Evolutionary conservation across 1,284 basidiomycete genomes (phyloP).

Genomic region (Microbotryomycetes sp.): DNA sequence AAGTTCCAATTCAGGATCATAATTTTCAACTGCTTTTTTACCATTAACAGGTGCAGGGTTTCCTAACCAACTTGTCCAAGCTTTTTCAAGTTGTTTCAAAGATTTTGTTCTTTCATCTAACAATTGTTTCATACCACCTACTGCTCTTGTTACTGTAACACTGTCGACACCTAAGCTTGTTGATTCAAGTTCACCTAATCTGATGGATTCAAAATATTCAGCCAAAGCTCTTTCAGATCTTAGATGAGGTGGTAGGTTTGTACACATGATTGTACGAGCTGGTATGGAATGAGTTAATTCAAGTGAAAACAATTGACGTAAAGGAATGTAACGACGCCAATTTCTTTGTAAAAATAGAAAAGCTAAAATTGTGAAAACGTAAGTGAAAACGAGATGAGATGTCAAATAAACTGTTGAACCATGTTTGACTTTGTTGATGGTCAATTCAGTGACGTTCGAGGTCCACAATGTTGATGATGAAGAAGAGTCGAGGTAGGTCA

Average conservation of each 20-base stretch:
- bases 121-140: constrained; percentile 63
- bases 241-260: constrained; percentile 72
- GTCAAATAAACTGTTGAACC: constrained; percentile 39
- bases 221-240: constrained; percentile 76
- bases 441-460: constrained; percentile 25
- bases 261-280: constrained; percentile 84
- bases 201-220: constrained; percentile 78
- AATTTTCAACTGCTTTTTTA: constrained; percentile 57
- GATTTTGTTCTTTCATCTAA: constrained; percentile 72
- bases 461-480: too few species aligned
- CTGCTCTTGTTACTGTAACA: constrained; percentile 80
- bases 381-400: constrained; percentile 84
- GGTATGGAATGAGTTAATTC: constrained; percentile 91
- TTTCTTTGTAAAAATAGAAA: constrained; percentile 81
- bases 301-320: constrained; percentile 79
- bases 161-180: constrained; percentile 74
- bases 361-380: constrained; percentile 79
- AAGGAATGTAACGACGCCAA: constrained; percentile 76
- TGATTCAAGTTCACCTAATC: constrained; percentile 30
- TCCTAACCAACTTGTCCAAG: constrained; percentile 85
- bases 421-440: constrained; percentile 39
- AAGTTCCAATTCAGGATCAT: constrained; percentile 44
- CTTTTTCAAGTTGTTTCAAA: constrained; percentile 66
- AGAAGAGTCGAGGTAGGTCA: constrained; percentile 44
- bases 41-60: constrained; percentile 76